Evolutionary conservation across 305 asterid species (phyloP), one percentile per base, ranked within the genome.

Genomic region (Solanum aculeatissimum): DNA sequence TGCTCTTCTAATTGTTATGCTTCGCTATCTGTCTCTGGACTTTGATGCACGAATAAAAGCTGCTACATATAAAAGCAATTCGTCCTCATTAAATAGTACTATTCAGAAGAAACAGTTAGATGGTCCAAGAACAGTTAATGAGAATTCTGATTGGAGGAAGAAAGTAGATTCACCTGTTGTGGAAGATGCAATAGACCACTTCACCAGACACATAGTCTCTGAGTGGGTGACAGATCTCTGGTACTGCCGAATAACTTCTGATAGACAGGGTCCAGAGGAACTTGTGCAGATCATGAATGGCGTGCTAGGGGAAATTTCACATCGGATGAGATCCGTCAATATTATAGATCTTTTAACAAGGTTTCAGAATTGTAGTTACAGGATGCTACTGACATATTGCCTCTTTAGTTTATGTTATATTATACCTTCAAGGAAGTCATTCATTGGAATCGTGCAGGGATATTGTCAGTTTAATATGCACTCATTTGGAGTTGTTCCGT

Each of bases 141-240:
- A 90, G 87, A 91, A 87, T 87, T 89, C 95, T 82, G 95, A 93
- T 84, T 97, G 99, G 99, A 94, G 92, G 92, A 90, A 45, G 82
- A 95, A 95, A 91, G 98, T 97, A 85, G 94, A 92, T 91, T 97
- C 99, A 32, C 97, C 97, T 51, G 87, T 89, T 83, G 99, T 95
- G 84, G 99, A 95, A 92, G 96, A 93, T 83, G 98, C 99, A 82
- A 93, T 97, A 75, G 98, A 95, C 83, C 93, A 91, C 53, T 97
- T 97, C 91, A 91, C 92, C 49, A 89, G 95, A 89, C 99, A 95
- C 87, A 92, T 97, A 54, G 95, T 97, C 88, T 94, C 98, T 54
- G 99, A 97, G 91, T 97, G 98, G 99, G 98, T 97, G 85, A 93
- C 98, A 74, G 93, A 92, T 87, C 93, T 97, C 87, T 97, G 99